A percentile compares a stretch with the other conserved stretches of the same genome.
phyloP scores from a whole-genome alignment of 805 yeast genomes.

The Starmerella asiatica region DNA sequence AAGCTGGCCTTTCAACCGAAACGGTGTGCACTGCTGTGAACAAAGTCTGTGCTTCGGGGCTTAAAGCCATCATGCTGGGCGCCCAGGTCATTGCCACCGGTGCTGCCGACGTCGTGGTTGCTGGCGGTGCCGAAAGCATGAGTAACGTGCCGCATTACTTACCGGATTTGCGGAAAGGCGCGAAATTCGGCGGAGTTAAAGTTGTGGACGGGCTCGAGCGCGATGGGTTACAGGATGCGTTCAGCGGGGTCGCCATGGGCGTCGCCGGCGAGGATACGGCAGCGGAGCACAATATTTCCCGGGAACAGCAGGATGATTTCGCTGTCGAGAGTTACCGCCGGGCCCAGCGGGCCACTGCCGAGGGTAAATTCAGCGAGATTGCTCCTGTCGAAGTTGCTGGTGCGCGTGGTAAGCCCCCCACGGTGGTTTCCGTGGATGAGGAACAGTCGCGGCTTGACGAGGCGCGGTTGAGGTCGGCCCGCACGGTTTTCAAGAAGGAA shows the following conservation, averaged over 20 bases:
- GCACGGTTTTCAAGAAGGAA: conserved; percentile 89
- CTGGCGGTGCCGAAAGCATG: conserved; percentile 98
- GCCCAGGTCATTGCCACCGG: conserved; percentile 86
- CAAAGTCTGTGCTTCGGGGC: conserved; percentile 95
- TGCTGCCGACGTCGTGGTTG: conserved; percentile 79
- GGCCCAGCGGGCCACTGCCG: conserved; percentile 67
- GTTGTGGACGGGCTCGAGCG: conserved; percentile 80
- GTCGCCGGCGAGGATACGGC: conserved; percentile 97
- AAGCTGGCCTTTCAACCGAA: conserved; percentile 69
- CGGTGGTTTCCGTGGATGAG: conserved; percentile 61
- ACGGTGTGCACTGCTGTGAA: conserved; percentile 83
- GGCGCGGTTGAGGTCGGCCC: conserved; percentile 61
- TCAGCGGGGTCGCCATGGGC: conserved; percentile 84
- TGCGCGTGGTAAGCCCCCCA: conserved; percentile 73
- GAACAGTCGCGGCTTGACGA: conserved; percentile 70
- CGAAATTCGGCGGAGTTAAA: conserved; percentile 71
- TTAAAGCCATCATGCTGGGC: conserved; percentile 80
- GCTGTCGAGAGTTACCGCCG: conserved; percentile 76
- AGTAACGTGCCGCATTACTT: conserved; percentile 87
- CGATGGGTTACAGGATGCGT: conserved; percentile 91
- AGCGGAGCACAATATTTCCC: conserved; percentile 54
- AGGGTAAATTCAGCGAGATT: conserved; percentile 78
- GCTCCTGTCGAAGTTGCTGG: conserved; percentile 85
- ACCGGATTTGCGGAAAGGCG: conserved; percentile 74
- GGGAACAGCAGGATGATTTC: conserved; percentile 81